Conservation (phyloP, 2,329 filamentous ascomycete species). For the Colletotrichum incanum region DNA sequence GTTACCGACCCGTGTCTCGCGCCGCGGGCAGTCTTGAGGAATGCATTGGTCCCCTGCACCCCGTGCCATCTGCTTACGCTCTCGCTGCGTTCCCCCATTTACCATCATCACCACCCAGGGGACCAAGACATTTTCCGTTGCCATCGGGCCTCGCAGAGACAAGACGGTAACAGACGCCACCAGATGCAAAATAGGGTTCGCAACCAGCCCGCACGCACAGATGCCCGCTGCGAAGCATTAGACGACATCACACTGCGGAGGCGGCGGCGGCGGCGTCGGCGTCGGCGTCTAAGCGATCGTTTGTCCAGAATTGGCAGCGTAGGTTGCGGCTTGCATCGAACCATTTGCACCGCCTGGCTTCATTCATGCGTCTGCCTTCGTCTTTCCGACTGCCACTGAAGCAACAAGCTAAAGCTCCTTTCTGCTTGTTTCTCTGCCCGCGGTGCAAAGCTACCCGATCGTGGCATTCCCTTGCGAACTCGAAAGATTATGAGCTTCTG, state of each 20-base stretch:
- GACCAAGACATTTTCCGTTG: background rate
- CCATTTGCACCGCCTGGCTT: background rate
- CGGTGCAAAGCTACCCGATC: background rate
- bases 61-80: background rate
- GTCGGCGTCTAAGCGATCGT: background rate
- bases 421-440: background rate
- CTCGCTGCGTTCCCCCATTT: background rate
- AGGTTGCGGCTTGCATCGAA: constrained; percentile 8
- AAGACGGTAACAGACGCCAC: background rate
- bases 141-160: background rate
- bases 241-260: constrained; percentile 11
- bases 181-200: background rate
- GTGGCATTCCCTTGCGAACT: background rate
- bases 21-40: constrained; percentile 1
- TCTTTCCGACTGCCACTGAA: background rate
- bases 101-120: background rate
- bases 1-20: constrained; percentile 17
- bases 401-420: no score
- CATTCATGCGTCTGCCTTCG: constrained; percentile 6
- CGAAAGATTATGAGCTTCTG: background rate
- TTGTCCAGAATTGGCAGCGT: background rate
- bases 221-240: constrained; percentile 14
- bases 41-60: constrained; percentile 5
- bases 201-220: constrained; percentile 14
- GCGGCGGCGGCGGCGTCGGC: background rate